These are phyloP conservation scores for Collybia nuda DNA, from an alignment of 768 basidiomycete species.

Conservation along the genomic window DNA sequence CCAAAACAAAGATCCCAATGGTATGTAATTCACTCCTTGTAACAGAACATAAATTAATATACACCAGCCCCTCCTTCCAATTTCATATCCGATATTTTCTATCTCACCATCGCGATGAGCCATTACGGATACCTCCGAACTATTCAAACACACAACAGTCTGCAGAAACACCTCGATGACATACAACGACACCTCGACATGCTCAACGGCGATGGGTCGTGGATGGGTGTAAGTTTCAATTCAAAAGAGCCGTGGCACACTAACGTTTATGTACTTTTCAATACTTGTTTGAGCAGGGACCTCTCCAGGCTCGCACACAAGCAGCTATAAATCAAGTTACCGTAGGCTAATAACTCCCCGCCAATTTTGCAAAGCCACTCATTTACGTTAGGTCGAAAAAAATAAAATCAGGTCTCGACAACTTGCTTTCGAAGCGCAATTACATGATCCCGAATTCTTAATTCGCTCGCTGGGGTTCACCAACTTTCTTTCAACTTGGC, in stretches of 20 bases:
- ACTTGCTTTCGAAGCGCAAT: conserved; percentile 79
- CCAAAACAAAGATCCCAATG: conserved; percentile 41
- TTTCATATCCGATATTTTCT: conserved; percentile 96
- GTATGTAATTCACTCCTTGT: conserved; percentile 26
- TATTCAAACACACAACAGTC: conserved; percentile 71
- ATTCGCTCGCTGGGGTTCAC: conserved; percentile 79
- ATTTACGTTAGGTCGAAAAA: conserved; percentile 53
- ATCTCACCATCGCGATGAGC: conserved; percentile 80
- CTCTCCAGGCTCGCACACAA: conserved; percentile 75
- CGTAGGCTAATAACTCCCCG: conserved; percentile 33
- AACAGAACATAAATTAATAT: not conserved
- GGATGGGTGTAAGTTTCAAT: conserved; percentile 68
- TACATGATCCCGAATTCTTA: conserved; percentile 84
- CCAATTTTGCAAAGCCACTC: not conserved
- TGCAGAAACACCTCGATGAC: conserved; percentile 75
- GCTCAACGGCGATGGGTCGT: conserved; percentile 73
- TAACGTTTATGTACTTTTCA: too few relatives aligned
- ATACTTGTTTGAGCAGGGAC: conserved; percentile 61
- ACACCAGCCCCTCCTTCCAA: conserved; percentile 65
- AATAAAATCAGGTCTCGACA: conserved; percentile 71
- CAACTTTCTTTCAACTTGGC: conserved; percentile 92
- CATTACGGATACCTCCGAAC: conserved; percentile 89
- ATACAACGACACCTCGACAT: conserved; percentile 75
- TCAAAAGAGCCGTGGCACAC: too few relatives aligned
- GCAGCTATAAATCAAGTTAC: conserved; percentile 76